A percentile compares a stretch with the other conserved stretches of the same genome.
Evolutionary conservation across 768 basidiomycete genomes (phyloP).

Genomic region (Thelephora ganbajun): DNA sequence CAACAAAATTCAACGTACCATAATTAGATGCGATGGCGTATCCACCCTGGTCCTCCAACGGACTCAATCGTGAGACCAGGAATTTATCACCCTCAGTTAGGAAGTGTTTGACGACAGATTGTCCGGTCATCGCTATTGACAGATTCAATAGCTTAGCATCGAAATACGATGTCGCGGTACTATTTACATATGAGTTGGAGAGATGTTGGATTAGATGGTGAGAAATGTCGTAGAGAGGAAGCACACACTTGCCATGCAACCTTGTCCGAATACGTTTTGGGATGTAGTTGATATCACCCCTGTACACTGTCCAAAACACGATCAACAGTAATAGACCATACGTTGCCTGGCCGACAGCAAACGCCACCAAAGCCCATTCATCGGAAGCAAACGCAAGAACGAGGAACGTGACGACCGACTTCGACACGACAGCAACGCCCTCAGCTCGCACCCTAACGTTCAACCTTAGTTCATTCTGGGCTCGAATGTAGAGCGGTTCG

Average conservation of each 20-base stretch:
- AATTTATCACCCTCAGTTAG: slow-evolving; percentile 94
- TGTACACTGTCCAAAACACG: slow-evolving; percentile 31
- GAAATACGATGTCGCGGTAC: slow-evolving; percentile 22
- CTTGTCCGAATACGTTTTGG: slow-evolving; percentile 10
- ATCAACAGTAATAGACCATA: slow-evolving; percentile 49
- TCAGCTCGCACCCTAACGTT: slow-evolving; percentile 72
- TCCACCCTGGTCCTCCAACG: slow-evolving; percentile 80
- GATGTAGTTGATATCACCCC: slow-evolving; percentile 8
- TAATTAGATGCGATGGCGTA: slow-evolving; percentile 96
- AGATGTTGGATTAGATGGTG: not conserved
- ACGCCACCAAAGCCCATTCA: slow-evolving; percentile 58
- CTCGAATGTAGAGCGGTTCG: slow-evolving; percentile 43
- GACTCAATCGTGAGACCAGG: slow-evolving; percentile 72
- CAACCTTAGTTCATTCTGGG: slow-evolving; percentile 57
- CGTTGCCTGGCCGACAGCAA: slow-evolving; percentile 71
- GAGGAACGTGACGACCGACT: slow-evolving; percentile 60
- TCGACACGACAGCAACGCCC: slow-evolving; percentile 63
- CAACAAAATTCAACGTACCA: slow-evolving; percentile 42
- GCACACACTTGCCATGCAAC: slow-evolving; percentile 18
- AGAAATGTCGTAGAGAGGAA: not conserved
- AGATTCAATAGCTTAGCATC: slow-evolving; percentile 38
- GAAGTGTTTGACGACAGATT: slow-evolving; percentile 87
- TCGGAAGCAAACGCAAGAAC: slow-evolving; percentile 33
- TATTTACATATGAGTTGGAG: slow-evolving; percentile 2
- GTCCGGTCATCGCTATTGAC: slow-evolving; percentile 73